These are phyloP conservation scores for Kondoa malvinella DNA, from an alignment of 768 basidiomycete genomes.

Conservation along the genomic window DNA sequence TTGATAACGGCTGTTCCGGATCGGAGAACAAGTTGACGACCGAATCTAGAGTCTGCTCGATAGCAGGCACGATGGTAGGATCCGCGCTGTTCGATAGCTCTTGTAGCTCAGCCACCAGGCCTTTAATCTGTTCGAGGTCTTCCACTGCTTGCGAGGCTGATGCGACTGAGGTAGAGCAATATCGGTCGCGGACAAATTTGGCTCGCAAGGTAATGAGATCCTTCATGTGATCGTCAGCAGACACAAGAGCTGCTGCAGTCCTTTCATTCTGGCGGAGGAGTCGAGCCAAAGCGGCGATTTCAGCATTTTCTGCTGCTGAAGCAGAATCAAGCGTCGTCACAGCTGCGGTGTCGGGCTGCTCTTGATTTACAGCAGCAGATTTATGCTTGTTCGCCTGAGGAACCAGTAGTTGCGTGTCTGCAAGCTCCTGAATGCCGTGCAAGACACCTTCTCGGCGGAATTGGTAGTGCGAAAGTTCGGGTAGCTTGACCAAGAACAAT, in stretches of 20 bases:
- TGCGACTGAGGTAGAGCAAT: slow-evolving; percentile 35
- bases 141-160: slow-evolving; percentile 38
- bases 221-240: slow-evolving; percentile 33
- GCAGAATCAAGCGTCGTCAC: slow-evolving; percentile 15
- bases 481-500: slow-evolving; percentile 65
- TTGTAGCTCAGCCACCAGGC: slow-evolving; percentile 50
- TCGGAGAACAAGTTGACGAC: slow-evolving; percentile 67
- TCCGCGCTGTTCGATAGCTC: slow-evolving; percentile 18
- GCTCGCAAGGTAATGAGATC: slow-evolving; percentile 87
- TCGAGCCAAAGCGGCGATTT: slow-evolving; percentile 17
- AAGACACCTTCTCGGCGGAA: slow-evolving; percentile 92
- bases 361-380: slow-evolving; percentile 2
- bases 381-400: slow-evolving; percentile 32
- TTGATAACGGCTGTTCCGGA: slow-evolving; percentile 50
- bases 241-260: slow-evolving; percentile 38
- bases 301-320: slow-evolving; percentile 3
- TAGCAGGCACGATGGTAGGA: slow-evolving; percentile 31
- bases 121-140: slow-evolving; percentile 39
- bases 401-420: slow-evolving; percentile 44
- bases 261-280: neutral
- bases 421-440: slow-evolving; percentile 72
- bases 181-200: slow-evolving; percentile 70
- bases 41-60: slow-evolving; percentile 53
- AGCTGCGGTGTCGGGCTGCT: slow-evolving; percentile 2
- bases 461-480: slow-evolving; percentile 64